phyloP scores from a whole-genome alignment of 139 green algal species.

The Dunaliella primolecta region DNA sequence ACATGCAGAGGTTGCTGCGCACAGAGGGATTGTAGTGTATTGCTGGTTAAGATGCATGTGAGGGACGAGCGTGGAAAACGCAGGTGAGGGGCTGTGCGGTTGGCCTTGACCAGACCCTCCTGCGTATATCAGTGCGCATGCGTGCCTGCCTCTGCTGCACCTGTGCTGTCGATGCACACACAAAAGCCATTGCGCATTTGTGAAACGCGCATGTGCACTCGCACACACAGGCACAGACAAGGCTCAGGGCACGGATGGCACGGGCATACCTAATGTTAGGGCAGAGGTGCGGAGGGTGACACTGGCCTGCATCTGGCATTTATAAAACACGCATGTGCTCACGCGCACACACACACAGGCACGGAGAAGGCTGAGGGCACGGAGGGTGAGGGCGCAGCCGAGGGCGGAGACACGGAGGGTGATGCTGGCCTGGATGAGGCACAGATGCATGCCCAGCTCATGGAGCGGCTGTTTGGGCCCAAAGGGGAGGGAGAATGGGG shows the following conservation, averaged over 20 bases:
- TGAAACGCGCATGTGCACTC: neutral
- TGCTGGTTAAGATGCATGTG: too few species aligned
- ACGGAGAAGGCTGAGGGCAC: conserved; percentile 23
- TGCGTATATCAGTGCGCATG: too few species aligned
- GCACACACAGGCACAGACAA: conserved; percentile 17
- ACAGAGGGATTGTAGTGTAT: too few species aligned
- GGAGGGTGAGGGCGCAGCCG: conserved; percentile 19
- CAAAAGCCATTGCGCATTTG: too few species aligned
- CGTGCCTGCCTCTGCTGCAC: too few species aligned
- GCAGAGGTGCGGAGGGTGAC: neutral
- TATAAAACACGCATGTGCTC: neutral
- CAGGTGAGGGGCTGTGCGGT: too few species aligned
- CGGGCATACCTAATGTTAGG: neutral
- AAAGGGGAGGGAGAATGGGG: neutral
- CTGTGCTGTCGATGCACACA: too few species aligned
- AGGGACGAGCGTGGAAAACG: too few species aligned
- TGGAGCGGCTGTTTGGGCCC: neutral
- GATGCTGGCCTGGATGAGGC: neutral
- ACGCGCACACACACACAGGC: neutral
- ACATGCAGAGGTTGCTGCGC: too few species aligned
- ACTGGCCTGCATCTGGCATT: too few species aligned
- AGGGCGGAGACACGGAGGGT: neutral
- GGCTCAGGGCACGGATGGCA: conserved; percentile 23
- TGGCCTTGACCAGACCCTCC: too few species aligned
- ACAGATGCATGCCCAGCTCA: neutral